These are phyloP conservation scores for Hortaea werneckii DNA, from an alignment of 2,329 filamentous ascomycete genomes.

Conservation along the genomic window DNA sequence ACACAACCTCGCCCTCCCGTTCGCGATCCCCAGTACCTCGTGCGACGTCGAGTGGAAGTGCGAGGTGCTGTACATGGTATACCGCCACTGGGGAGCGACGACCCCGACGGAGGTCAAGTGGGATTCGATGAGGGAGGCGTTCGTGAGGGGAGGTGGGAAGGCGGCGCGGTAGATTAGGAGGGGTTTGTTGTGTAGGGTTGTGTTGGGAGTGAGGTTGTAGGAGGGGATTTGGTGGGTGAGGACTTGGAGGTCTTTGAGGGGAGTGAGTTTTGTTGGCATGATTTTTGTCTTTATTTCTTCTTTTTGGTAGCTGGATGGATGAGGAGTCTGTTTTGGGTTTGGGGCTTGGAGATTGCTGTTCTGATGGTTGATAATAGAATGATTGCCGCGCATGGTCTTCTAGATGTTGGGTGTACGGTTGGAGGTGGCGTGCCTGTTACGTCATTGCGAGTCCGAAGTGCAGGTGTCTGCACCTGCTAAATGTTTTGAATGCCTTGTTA, in stretches of 20 bases:
- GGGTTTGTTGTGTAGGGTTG: constrained; percentile 51
- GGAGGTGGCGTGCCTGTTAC: too few species aligned
- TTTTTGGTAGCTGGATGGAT: too few species aligned
- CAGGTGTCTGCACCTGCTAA: too few species aligned
- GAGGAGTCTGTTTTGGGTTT: too few species aligned
- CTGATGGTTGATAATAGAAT: too few species aligned
- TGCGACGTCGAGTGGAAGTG: constrained; percentile 61
- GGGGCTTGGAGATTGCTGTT: too few species aligned
- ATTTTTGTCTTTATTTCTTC: neutral
- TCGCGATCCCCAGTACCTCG: constrained; percentile 53
- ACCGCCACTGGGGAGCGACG: constrained; percentile 56
- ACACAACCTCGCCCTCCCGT: constrained; percentile 50
- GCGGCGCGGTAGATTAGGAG: constrained; percentile 56
- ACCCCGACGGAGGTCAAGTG: constrained; percentile 46
- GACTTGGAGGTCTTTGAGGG: constrained; percentile 44
- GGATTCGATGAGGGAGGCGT: constrained; percentile 43
- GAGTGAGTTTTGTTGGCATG: constrained; percentile 25
- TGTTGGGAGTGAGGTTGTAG: constrained; percentile 51
- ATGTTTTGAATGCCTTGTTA: too few species aligned
- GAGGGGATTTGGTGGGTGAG: constrained; percentile 50
- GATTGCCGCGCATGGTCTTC: too few species aligned
- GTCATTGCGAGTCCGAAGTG: too few species aligned
- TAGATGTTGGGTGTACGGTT: too few species aligned
- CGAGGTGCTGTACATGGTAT: constrained; percentile 55
- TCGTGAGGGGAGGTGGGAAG: constrained; percentile 35